Evolutionary conservation across 2,329 filamentous ascomycete genomes (phyloP).

Genomic region (Knoxdaviesia proteae): DNA sequence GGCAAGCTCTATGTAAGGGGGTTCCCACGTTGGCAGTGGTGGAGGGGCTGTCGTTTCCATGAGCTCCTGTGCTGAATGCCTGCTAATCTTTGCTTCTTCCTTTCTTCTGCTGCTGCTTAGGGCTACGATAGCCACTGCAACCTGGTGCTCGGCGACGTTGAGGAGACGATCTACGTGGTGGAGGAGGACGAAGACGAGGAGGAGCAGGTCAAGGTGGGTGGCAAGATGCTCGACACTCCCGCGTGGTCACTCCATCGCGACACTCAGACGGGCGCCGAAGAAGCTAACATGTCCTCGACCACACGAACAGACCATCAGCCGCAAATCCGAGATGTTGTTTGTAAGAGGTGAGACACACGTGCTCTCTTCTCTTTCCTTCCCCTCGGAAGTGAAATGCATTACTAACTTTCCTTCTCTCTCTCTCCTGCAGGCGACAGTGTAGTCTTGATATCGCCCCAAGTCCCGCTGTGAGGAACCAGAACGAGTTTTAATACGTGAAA

Average conservation of each 20-base stretch:
- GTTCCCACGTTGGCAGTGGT: background rate
- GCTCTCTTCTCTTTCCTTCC: background rate
- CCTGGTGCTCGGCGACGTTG: slow-evolving; percentile 82
- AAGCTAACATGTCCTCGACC: background rate
- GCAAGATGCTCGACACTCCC: background rate
- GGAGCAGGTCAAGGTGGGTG: slow-evolving; percentile 49
- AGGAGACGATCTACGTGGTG: slow-evolving; percentile 88
- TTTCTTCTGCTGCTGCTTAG: slow-evolving; percentile 21
- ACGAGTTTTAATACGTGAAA: background rate
- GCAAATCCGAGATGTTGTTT: slow-evolving; percentile 97
- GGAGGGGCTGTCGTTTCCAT: too few relatives aligned
- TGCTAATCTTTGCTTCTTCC: background rate
- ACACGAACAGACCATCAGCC: slow-evolving; percentile 56
- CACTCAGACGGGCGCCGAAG: background rate
- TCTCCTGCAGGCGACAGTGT: slow-evolving; percentile 42
- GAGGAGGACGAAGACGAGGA: slow-evolving; percentile 6
- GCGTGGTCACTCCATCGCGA: slow-evolving; percentile 4
- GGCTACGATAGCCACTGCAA: slow-evolving; percentile 99
- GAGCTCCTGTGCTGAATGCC: too few relatives aligned
- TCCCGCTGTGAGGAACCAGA: slow-evolving; percentile 15
- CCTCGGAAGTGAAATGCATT: background rate
- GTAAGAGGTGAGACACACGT: slow-evolving; percentile 56
- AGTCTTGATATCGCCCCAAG: slow-evolving; percentile 47
- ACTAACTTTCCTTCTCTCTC: slow-evolving; percentile 8
- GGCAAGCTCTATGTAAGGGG: slow-evolving; percentile 71